Evolutionary conservation across 2,329 filamentous ascomycete species (phyloP).

Genomic region (Epichloe baconii): DNA sequence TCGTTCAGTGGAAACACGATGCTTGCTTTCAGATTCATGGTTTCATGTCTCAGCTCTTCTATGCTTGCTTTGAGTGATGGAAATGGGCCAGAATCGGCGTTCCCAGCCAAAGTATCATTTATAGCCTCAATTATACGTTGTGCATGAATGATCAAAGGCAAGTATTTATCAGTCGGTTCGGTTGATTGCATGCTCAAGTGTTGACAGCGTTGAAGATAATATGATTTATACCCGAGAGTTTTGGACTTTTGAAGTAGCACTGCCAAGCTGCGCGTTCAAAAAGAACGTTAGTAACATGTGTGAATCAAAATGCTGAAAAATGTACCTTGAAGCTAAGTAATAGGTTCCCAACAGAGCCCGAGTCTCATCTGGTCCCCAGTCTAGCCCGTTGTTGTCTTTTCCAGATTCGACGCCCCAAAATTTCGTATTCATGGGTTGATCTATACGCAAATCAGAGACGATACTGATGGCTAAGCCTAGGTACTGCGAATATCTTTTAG

Average conservation of each 20-base stretch:
- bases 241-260: constrained; percentile 20
- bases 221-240: constrained; percentile 14
- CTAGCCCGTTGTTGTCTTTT: constrained; percentile 6
- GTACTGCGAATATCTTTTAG: constrained; percentile 17
- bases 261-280: constrained; percentile 10
- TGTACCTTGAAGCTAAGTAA: constrained; percentile 19
- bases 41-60: constrained; percentile 10
- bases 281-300: background rate
- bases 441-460: constrained; percentile 17
- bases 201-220: constrained; percentile 16
- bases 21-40: constrained; percentile 11
- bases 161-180: constrained; percentile 14
- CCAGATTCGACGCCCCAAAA: constrained; percentile 15
- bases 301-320: background rate
- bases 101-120: constrained; percentile 12
- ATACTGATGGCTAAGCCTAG: constrained; percentile 19
- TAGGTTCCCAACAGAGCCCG: constrained; percentile 19
- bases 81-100: constrained; percentile 4
- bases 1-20: constrained; percentile 17
- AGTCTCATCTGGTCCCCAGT: constrained; percentile 16
- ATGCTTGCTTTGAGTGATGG: constrained; percentile 8
- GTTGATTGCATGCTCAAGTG: constrained; percentile 7
- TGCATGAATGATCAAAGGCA: constrained; percentile 17
- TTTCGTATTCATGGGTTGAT: constrained; percentile 14
- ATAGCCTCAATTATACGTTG: constrained; percentile 19